phyloP scores from a whole-genome alignment of 805 yeast genomes.

The Starmerella gropengiesseri region DNA sequence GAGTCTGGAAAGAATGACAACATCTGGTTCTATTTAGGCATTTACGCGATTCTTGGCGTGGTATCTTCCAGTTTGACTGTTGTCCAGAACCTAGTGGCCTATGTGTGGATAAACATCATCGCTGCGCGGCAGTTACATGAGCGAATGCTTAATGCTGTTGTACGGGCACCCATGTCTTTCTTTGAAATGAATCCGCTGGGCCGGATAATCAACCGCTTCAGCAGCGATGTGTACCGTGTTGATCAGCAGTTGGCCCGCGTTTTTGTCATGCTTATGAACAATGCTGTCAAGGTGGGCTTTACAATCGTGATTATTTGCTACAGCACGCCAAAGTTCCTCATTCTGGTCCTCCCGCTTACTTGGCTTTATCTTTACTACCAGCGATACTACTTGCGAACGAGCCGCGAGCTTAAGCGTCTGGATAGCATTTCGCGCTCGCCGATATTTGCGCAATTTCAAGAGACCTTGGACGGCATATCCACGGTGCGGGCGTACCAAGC shows the following conservation, averaged over 20 bases:
- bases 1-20: slow-evolving; percentile 58
- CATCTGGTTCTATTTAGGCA: slow-evolving; percentile 57
- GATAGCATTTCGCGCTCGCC: slow-evolving; percentile 63
- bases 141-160: slow-evolving; percentile 57
- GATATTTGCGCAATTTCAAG: slow-evolving; percentile 71
- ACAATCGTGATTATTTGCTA: slow-evolving; percentile 71
- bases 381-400: slow-evolving; percentile 52
- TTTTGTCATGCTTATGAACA: slow-evolving; percentile 32
- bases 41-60: slow-evolving; percentile 67
- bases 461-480: slow-evolving; percentile 62
- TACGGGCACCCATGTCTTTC: slow-evolving; percentile 87
- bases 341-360: slow-evolving; percentile 60
- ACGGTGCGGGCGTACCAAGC: slow-evolving; percentile 75
- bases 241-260: slow-evolving; percentile 51
- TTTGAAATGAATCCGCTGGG: slow-evolving; percentile 95
- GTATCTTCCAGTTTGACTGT: slow-evolving; percentile 50
- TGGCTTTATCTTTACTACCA: slow-evolving; percentile 61
- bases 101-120: slow-evolving; percentile 42
- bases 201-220: slow-evolving; percentile 77
- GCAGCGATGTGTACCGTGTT: slow-evolving; percentile 78
- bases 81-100: slow-evolving; percentile 46
- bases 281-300: slow-evolving; percentile 35
- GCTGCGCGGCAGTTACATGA: slow-evolving; percentile 67
- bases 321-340: slow-evolving; percentile 78
- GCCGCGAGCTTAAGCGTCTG: slow-evolving; percentile 70